These are phyloP conservation scores for sorghum (Sorghum bicolor) DNA, from an alignment of 176 grass and related monocot species.

Conservation along the genomic window DNA sequence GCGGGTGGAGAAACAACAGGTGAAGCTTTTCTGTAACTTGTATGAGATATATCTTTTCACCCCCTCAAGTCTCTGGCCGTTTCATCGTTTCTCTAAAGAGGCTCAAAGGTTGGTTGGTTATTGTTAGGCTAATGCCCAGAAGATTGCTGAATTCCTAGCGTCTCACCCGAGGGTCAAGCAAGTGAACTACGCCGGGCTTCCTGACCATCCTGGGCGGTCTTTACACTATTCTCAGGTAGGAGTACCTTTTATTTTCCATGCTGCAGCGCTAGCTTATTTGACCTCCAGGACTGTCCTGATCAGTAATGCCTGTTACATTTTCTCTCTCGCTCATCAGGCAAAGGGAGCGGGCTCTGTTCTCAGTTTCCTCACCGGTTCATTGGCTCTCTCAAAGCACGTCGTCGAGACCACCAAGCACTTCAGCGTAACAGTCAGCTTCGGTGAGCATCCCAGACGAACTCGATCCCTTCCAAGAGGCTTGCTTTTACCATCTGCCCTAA, in stretches of 20 bases:
- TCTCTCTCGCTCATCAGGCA: conserved; percentile 40
- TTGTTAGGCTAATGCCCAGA: conserved; percentile 88
- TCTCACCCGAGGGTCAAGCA: conserved; percentile 80
- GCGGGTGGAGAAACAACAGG: conserved; percentile 90
- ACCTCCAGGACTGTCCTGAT: neutral
- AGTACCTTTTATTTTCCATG: neutral
- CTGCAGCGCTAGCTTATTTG: neutral
- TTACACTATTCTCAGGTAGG: conserved; percentile 96
- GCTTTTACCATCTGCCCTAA: neutral
- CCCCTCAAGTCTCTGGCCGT: neutral
- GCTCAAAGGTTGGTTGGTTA: neutral
- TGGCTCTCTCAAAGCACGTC: conserved; percentile 82
- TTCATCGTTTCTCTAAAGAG: neutral
- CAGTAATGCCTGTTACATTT: neutral
- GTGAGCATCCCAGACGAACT: conserved; percentile 37
- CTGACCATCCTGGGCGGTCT: conserved; percentile 65
- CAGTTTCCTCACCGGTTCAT: conserved; percentile 84
- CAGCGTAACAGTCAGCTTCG: conserved; percentile 86
- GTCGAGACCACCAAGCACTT: conserved; percentile 86
- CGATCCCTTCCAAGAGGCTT: neutral
- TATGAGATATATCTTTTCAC: neutral
- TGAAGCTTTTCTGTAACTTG: conserved; percentile 1
- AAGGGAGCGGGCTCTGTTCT: conserved; percentile 89
- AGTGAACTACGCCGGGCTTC: conserved; percentile 92
- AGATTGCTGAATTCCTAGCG: conserved; percentile 92